phyloP scores from a whole-genome alignment of 2,329 filamentous ascomycete genomes.

The Talaromyces sp. region DNA sequence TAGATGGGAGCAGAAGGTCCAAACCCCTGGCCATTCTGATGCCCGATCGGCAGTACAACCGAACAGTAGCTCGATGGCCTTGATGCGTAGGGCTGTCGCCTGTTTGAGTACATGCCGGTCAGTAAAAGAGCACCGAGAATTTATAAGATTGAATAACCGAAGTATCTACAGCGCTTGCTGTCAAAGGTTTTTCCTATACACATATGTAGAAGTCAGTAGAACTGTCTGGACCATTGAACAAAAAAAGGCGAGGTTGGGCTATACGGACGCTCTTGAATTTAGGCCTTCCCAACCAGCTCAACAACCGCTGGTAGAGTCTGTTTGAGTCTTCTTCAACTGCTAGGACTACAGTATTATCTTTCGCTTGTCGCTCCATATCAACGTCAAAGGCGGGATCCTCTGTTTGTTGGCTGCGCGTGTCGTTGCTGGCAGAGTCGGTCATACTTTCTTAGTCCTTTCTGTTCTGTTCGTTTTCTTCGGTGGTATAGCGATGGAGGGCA shows the following conservation, averaged over 20 bases:
- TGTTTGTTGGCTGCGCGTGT: neutral
- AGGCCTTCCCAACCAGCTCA: neutral
- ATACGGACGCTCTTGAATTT: neutral
- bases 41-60: neutral
- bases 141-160: neutral
- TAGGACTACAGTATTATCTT: neutral
- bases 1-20: constrained; percentile 1
- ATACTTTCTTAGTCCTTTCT: neutral
- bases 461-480: neutral
- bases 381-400: neutral
- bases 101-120: neutral
- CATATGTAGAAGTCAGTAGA: neutral
- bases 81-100: neutral
- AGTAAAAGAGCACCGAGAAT: neutral
- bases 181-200: neutral
- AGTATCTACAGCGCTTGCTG: neutral
- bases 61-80: constrained; percentile 1
- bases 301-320: neutral
- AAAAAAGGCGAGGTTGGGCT: neutral
- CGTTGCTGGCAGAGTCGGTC: neutral
- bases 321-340: neutral
- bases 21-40: constrained; percentile 5
- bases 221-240: neutral
- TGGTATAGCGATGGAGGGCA: neutral
- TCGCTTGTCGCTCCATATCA: neutral